Base-by-base conservation (phyloP, 345 rosid genomes). In the Arabidopsis suecica region DNA sequence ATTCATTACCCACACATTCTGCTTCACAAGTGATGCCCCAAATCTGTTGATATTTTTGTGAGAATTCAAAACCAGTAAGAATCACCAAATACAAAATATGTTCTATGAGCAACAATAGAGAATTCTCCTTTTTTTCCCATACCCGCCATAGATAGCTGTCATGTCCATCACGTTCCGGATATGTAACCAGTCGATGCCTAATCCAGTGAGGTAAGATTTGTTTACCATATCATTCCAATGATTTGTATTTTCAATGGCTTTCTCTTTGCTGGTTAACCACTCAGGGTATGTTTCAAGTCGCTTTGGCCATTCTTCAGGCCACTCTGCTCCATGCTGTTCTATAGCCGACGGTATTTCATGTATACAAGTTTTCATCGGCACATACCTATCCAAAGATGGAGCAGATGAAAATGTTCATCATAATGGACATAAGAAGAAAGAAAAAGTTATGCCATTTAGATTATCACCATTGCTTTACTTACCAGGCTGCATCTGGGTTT, bases 241-340 rank as follows among this genome's bases (percentile, higher is more conserved):
- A 44, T 80, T 81, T 64, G 88, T 68, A 51, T 91, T 96, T 10
- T 83, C 84, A 55, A 79, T 69, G 48, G 85, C 51, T 71, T 83
- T 91, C 68, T 87, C 92, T 81, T 90, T 88, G 79, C 83, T 78
- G 40, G 82, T 81, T 73, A 88, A 79, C 98, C 98, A 94, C 54
- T 91, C 97, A 4, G 98, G 98, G 67, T 87, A 90, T n/a, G 91
- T 86, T 81, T 90, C 96, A 32, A 90, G 95, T 83, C 98, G 85
- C 84, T 86, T 84, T 34, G 96, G 98, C 96, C 98, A 94, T 80
- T 90, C 97, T 75, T 88, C 95, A n/a, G 97, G 98, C 97, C 98
- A 94, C 44, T 91, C 98, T 20, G 96, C 82, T 56, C 98, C 98
- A 23, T 83, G 96, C 61, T 91, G 93, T 74, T 94, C 97, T 61